Base-by-base conservation (phyloP, 1,139 yeast genomes). In the Wickerhamomyces sp. region DNA sequence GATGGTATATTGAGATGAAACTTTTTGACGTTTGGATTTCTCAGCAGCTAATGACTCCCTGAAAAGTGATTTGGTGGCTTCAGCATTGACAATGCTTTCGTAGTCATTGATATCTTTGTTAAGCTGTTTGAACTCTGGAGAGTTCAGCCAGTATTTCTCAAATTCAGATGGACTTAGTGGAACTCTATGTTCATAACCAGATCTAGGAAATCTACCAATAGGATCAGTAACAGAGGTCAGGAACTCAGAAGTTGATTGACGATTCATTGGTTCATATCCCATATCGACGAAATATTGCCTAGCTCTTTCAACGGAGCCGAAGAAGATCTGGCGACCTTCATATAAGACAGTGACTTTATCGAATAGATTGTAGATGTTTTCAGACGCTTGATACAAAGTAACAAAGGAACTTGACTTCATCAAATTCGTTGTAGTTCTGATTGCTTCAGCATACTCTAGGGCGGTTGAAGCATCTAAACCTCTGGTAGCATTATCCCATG, bases 161-260 rank as follows among this genome's bases (percentile, higher is more conserved):
- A 86, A 86, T 57, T 87, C 94, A 41, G 68, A 72, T 1, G 91
- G 76, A 4, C 87, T 80, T 49, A 75, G 68, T 34, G 95, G 95
- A 30, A 82, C 90, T 47, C 65, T 71, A 45, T 68, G 56, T 60
- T 85, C 94, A 53, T 51, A 75, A 2, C 85, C 85, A 7, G 66
- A 60, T 51, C 65, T 66, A 10, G 72, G 64, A 11, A 48, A 42
- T 63, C 93, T 75, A 60, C 82, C 69, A 54, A 72, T 77, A 13
- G 80, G 79, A 58, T 78, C 79, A 23, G 85, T 79, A 46, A 80
- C 60, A 1, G 82, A 81, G 36, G 83, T 81, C 61, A 78, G 63
- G 58, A 66, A 78, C 56, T 78, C 83, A 23, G 82, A 79, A 14
- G 81, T 75, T 26, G 77, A 73, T 61, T 77, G 81, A 64, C 83